phyloP scores from a whole-genome alignment of 2,329 filamentous ascomycete genomes.

The Juglanconis sp. region DNA sequence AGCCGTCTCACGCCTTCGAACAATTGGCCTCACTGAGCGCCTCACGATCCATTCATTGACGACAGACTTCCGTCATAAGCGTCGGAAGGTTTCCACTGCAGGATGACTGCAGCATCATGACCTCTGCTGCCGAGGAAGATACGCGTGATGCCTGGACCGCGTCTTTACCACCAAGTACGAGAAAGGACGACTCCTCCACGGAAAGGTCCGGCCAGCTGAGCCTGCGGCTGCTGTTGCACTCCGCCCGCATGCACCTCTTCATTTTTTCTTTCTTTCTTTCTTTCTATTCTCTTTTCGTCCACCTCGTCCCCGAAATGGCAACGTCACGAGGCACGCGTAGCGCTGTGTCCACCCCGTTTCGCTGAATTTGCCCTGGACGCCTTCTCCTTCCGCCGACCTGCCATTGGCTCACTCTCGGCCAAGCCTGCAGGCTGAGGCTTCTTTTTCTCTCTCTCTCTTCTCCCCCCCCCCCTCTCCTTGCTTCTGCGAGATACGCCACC shows the following conservation, averaged over 20 bases:
- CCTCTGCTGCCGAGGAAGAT: not conserved
- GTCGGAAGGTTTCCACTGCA: not conserved
- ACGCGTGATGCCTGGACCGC: no score
- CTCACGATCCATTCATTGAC: not conserved
- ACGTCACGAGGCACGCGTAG: slow-evolving; percentile 1
- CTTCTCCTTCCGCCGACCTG: not conserved
- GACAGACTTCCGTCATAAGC: not conserved
- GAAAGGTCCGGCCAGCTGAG: no score
- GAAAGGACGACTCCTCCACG: no score
- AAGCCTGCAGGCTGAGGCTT: slow-evolving; percentile 1
- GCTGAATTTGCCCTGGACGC: not conserved
- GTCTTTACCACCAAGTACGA: no score
- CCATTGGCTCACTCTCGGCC: not conserved
- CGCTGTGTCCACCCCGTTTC: not conserved
- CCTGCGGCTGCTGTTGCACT: no score
- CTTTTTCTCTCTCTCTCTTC: not conserved
- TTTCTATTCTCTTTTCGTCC: not conserved
- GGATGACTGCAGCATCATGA: not conserved
- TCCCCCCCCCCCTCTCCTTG: not conserved
- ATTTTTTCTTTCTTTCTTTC: not conserved
- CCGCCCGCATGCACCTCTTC: not conserved
- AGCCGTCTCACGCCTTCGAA: not conserved
- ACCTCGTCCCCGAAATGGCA: slow-evolving; percentile 1
- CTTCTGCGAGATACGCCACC: not conserved
- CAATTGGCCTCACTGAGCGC: not conserved